Evolutionary conservation across 164 flowering plant species (phyloP).

Genomic region (Magnolia changhungtana): DNA sequence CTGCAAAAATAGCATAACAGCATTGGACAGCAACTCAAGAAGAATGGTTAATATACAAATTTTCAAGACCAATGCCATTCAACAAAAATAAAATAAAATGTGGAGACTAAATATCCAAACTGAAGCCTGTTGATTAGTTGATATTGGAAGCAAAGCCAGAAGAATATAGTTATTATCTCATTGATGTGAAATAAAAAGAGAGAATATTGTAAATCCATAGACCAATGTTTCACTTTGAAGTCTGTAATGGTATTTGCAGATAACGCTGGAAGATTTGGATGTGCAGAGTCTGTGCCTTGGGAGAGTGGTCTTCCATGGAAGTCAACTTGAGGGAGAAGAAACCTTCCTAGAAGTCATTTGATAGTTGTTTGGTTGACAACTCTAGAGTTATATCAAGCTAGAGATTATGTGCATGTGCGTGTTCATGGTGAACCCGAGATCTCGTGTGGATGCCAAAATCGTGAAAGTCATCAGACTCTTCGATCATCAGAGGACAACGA

Average conservation of each 20-base stretch:
- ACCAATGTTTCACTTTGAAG: background rate
- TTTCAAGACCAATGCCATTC: background rate
- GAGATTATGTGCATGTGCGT: too few relatives aligned
- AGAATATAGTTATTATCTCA: background rate
- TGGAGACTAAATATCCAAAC: background rate
- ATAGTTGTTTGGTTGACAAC: too few relatives aligned
- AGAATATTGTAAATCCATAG: background rate
- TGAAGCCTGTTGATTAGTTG: background rate
- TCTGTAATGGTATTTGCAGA: background rate
- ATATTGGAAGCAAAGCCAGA: background rate
- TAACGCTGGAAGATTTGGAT: too few relatives aligned
- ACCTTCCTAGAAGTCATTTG: too few relatives aligned
- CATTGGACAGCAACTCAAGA: constrained; percentile 3
- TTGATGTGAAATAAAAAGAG: background rate
- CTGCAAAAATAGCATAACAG: constrained; percentile 40
- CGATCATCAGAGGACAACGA: too few relatives aligned
- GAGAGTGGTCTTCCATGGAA: too few relatives aligned
- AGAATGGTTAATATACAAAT: background rate
- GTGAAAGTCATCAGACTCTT: too few relatives aligned
- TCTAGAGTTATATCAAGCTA: too few relatives aligned
- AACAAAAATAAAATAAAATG: background rate
- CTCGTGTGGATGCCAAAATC: too few relatives aligned
- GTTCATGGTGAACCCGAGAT: too few relatives aligned
- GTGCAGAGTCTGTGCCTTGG: too few relatives aligned
- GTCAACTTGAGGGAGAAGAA: too few relatives aligned